Base-by-base conservation (phyloP, 1,284 basidiomycete species). In the Amylostereum areolatum region DNA sequence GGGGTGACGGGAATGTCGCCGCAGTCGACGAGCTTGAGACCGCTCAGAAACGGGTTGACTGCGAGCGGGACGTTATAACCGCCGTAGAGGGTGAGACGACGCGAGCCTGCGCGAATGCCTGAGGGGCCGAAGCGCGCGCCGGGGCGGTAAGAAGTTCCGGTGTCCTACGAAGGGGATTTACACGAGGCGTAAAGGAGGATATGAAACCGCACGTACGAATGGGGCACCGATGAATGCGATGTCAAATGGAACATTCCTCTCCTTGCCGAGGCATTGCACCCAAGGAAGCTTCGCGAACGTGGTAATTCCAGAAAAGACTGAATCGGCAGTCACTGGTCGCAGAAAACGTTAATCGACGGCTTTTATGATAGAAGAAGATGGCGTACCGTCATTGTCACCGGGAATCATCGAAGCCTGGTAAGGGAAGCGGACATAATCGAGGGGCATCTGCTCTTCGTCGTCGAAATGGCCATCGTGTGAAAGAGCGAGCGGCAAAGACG, bases 171-270 rank as follows among this genome's bases (percentile, higher is more conserved):
- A 30, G 4, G 11, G 10, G 27, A 32, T 43, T 12, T 33, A 52
- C 29, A 50, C 39, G 32, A 33, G 45, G n/a, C 45, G 9, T 11
- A 50, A 40, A 49, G 34, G 43, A 36, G 39, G 35, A 36, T 50
- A 48, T 37, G 48, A 52, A 40, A 51, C 55, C 45, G 58, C 57
- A 66, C 78, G 60, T 63, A 83, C 82, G 60, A 91, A 89, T 1
- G 87, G 89, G 43, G 86, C 84, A 32, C 88, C 89, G 46, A 91
- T 67, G 65, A 91, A 83, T 10, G 86, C 87, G 52, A 89, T 84
- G 63, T 89, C 87, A 57, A 88, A 84, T 1, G 72, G 59, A 29
- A 69, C 63, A 45, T 78, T 64, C 50, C 64, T 73, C 49, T 83
- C 75, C 55, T 73, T 76, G 24, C 78, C 78, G 43, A 88, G 75